Evolutionary conservation across 805 yeast species (phyloP), one percentile per base, ranked within the genome.

Genomic region (Dipodascopsis uninucleata): DNA sequence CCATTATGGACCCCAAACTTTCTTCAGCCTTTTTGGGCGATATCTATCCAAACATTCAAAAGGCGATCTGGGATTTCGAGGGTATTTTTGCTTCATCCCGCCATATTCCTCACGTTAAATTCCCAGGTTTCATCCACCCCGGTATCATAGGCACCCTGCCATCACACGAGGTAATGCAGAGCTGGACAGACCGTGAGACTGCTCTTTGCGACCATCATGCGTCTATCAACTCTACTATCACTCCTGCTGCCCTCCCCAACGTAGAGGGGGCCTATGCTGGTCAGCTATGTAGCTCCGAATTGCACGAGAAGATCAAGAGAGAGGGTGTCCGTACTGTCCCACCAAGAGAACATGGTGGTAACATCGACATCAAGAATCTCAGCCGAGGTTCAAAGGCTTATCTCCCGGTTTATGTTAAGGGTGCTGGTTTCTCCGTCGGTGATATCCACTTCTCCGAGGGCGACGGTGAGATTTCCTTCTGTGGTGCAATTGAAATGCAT

Each of bases 401-500:
- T 51, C 61, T 74, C 39, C 78, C 78, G 1, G 71, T 71, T 18
- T 62, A 74, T 57, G 70, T 74, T 17, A 58, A 58, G 18, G 78
- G 78, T 5, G 78, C 74, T 28, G 69, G 70, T 49, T 62, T 74
- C 28, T 67, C 73, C 18, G 63, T 74, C 31, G 78, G 78, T 5
- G 78, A 74, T 53, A 54, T 73, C 31, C 78, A 74, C 55, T 74
- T 74, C 56, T 68, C 74, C 21, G 77, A 72, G 56, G 78, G 78
- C n/a, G 77, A 73, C 54, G 78, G 77, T n/a, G 78, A 74, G 52
- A 71, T 74, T 28, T 67, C 77, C 12, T 74, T 74, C 53, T 74
- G 78, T 56, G 78, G 78, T 26, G 78, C 76, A 9, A 72, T 74
- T 50, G 78, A 74, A 55, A 73, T 72, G 76, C 66, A 73, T 17